Evolutionary conservation across 306 rosid species (phyloP), one percentile per base, ranked within the genome.

Genomic region (Cicer cuneatum): DNA sequence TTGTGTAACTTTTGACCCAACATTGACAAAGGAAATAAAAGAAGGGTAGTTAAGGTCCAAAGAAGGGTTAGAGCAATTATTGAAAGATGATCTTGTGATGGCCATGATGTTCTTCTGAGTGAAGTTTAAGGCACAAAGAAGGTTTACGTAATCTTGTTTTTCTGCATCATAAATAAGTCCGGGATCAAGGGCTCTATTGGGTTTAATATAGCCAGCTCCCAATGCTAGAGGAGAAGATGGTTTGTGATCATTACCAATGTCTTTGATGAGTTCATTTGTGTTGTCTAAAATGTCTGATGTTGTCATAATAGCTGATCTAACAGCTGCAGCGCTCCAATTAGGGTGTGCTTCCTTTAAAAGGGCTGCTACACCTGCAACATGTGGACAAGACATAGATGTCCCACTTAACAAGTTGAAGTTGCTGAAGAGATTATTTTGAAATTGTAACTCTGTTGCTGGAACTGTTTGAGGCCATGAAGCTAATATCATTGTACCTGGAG

Each of bases 331-430:
- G 63, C 95, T 87, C 98, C 98, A 93, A 7, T 72, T 66, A 16
- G 87, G 90, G 48, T 85, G 78, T 8, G 83, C 88, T 4, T 59
- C 87, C 61, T 80, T 87, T 7, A 90, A 1, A 21, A 93, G 91
- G 0, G 92, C 93, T 0, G 91, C 98, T 13, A 89, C 74, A 0
- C 97, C 98, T 0, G 97, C 84, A 9, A 88, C 78, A 6, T 93
- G 97, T 0, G 96, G 97, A 78, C 98, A 93, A 1, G 98, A 24
- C 98, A 93, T 93, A 8, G 97, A 93, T 66, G 98, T 93, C 0
- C 98, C 96, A 0, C 93, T 81, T 59, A 88, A 2, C 21, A 90
- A 60, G 46, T 82, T 84, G 81, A 83, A 93, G 7, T 80, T 48
- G 35, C 57, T 74, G 38, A 18, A 88, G 40, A 89, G 40, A 0